Conservation (phyloP, 345 rosid genomes). For the Fremontodendron californicum region DNA sequence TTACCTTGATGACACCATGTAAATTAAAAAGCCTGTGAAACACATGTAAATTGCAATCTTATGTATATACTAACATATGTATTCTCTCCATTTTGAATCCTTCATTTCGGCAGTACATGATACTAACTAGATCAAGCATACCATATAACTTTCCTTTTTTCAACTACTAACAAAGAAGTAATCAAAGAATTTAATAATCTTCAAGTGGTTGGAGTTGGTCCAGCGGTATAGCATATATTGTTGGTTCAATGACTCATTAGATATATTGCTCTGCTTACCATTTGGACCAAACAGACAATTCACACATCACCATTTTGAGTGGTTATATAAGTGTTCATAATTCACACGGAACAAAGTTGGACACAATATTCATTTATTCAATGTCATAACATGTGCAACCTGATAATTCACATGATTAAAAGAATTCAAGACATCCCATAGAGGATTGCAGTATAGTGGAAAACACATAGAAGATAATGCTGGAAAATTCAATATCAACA, state of each 20-base stretch:
- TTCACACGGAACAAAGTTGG: not conserved
- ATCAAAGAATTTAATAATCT: not conserved
- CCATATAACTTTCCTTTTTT: not conserved
- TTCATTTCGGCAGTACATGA: not conserved
- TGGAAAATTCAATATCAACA: not conserved
- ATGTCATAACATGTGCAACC: not conserved
- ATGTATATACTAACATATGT: not conserved
- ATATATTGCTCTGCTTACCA: not conserved
- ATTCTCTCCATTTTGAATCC: not conserved
- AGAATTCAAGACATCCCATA: not conserved
- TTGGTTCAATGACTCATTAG: not conserved
- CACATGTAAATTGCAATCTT: constrained; percentile 16
- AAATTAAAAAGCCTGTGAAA: constrained; percentile 15
- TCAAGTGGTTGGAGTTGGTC: not conserved
- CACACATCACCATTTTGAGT: not conserved
- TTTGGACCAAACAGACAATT: not conserved
- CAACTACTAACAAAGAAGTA: not conserved
- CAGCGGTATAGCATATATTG: too few relatives aligned
- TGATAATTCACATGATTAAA: not conserved
- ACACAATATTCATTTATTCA: not conserved
- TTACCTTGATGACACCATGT: constrained; percentile 18
- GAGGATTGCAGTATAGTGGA: not conserved
- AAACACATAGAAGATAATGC: not conserved
- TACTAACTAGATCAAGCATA: not conserved
- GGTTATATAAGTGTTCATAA: not conserved